A percentile compares a stretch with the other conserved stretches of the same genome.
Conservation (phyloP, 352 stramenopile genomes). For the Phytophthora sansomeana region DNA sequence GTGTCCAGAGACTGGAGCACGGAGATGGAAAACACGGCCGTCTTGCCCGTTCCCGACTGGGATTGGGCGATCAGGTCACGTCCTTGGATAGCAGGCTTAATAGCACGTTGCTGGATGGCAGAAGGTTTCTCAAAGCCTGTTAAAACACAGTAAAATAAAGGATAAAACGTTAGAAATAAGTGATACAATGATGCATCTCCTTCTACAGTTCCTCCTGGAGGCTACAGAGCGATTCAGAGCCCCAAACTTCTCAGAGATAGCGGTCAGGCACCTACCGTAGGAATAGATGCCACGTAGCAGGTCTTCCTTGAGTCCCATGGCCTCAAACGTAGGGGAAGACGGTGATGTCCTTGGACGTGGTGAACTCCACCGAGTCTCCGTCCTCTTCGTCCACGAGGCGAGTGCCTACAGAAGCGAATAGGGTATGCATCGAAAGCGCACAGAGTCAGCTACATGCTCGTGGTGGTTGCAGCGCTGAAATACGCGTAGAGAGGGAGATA, state of each 20-base stretch:
- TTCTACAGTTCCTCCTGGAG: background rate
- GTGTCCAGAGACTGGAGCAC: constrained; percentile 95
- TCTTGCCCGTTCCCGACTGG: constrained; percentile 95
- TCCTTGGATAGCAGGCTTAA: constrained; percentile 96
- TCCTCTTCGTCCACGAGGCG: constrained; percentile 72
- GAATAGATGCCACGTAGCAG: constrained; percentile 92
- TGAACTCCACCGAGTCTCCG: constrained; percentile 88
- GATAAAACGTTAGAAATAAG: constrained; percentile 11
- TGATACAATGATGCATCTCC: background rate
- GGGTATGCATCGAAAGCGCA: constrained; percentile 15
- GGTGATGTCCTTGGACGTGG: constrained; percentile 91
- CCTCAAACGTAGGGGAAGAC: constrained; percentile 91
- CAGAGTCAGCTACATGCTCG: constrained; percentile 9
- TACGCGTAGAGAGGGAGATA: background rate
- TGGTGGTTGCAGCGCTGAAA: background rate
- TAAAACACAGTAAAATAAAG: background rate
- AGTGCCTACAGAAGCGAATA: constrained; percentile 42
- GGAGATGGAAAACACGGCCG: constrained; percentile 96
- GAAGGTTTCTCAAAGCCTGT: constrained; percentile 97
- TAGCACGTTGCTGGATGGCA: constrained; percentile 98
- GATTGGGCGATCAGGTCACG: constrained; percentile 98
- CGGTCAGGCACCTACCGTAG: constrained; percentile 51
- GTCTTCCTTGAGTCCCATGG: constrained; percentile 93
- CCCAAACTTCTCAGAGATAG: background rate
- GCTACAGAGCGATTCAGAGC: constrained; percentile 17